Percentiles rank a stretch among this genome's conserved stretches.
phyloP scores from a whole-genome alignment of 768 basidiomycete genomes.

The Butyriboletus loyo region DNA sequence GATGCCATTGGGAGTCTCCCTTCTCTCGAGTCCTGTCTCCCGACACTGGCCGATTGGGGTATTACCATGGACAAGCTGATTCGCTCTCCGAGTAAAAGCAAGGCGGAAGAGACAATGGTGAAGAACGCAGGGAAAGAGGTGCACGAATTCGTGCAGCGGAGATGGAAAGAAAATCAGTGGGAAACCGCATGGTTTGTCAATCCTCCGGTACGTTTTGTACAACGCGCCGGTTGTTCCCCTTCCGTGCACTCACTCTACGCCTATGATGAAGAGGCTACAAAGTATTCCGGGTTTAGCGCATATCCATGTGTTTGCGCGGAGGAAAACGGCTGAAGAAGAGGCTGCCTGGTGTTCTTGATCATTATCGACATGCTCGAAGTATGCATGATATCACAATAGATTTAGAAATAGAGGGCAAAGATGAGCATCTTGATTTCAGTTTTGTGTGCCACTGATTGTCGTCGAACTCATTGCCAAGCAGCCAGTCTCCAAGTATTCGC shows the following conservation, averaged over 20 bases:
- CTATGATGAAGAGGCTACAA: slow-evolving; percentile 60
- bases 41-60: slow-evolving; percentile 68
- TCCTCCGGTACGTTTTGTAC: slow-evolving; percentile 58
- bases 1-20: slow-evolving; percentile 60
- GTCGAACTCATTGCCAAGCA: not conserved
- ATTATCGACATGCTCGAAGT: not conserved
- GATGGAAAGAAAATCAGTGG: slow-evolving; percentile 75
- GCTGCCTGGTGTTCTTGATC: slow-evolving; percentile 13
- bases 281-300: slow-evolving; percentile 81
- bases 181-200: slow-evolving; percentile 93
- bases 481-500: not conserved
- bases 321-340: slow-evolving; percentile 36
- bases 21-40: slow-evolving; percentile 52
- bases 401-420: slow-evolving; percentile 2
- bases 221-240: not conserved
- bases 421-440: not conserved
- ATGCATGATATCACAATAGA: not conserved
- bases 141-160: slow-evolving; percentile 55
- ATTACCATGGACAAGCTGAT: slow-evolving; percentile 61
- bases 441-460: not conserved
- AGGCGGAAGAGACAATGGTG: slow-evolving; percentile 52
- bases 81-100: slow-evolving; percentile 46
- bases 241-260: not conserved
- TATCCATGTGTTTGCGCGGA: slow-evolving; percentile 81
- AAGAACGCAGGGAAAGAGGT: slow-evolving; percentile 55